Conservation (phyloP, 2,329 filamentous ascomycete genomes). For the Colletotrichum cereale region DNA sequence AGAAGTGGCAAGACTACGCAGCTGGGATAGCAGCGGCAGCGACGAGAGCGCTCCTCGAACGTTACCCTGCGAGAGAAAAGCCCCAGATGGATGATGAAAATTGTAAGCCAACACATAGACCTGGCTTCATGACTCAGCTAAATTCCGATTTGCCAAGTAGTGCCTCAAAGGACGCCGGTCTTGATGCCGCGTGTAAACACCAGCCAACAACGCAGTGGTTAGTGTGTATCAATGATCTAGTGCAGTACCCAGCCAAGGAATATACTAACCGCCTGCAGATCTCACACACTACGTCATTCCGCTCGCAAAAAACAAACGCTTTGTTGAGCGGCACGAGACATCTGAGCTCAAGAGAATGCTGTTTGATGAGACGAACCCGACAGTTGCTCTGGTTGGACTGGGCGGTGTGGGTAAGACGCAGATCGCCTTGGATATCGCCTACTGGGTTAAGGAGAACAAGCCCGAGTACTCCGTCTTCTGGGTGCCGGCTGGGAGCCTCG, state of each 20-base stretch:
- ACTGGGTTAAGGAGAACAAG: constrained; percentile 48
- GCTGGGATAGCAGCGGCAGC: constrained; percentile 51
- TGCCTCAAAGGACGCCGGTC: too few species aligned
- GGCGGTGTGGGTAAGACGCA: constrained; percentile 56
- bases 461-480: constrained; percentile 54
- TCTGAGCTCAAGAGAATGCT: constrained; percentile 47
- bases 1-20: constrained; percentile 52
- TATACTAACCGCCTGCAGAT: not conserved
- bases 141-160: not conserved
- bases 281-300: constrained; percentile 10
- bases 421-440: constrained; percentile 53
- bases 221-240: not conserved
- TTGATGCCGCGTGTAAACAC: too few species aligned
- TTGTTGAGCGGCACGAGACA: constrained; percentile 44
- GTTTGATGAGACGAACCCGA: constrained; percentile 16
- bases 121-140: constrained; percentile 29
- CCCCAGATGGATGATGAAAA: fast-evolving
- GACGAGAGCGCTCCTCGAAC: constrained; percentile 44
- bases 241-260: not conserved
- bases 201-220: not conserved
- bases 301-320: constrained; percentile 43
- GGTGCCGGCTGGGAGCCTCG: constrained; percentile 51
- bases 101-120: not conserved
- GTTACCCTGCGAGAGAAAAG: not conserved
- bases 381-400: constrained; percentile 49